Evolutionary conservation across 2,329 filamentous ascomycete genomes (phyloP), one percentile per base, ranked within the genome.

Genomic region (Sclerotinia spermophila): DNA sequence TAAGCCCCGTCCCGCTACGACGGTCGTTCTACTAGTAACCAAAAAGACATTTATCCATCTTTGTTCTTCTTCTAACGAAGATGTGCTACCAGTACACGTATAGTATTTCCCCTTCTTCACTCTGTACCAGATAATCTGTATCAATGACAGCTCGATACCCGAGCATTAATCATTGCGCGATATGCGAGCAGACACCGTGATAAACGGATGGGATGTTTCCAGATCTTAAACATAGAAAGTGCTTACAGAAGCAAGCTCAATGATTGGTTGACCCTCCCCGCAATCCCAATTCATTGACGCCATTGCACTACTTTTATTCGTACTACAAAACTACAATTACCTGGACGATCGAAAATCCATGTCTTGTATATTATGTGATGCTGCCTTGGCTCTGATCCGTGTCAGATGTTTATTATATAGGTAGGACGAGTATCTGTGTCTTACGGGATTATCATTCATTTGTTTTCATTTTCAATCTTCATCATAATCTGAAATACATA

Each of bases 1-100:
- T 69, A 64, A 62, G 70, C 75, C 74, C 75, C 74, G 40, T n/a
- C 24, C 15, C 3, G 21, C 2, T n/a, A n/a, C n/a, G n/a, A n/a
- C n/a, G n/a, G n/a, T n/a, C n/a, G n/a, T n/a, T n/a, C 40, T 4
- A 5, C 30, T 59, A 35, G 19, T 15, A 33, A 56, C 27, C 53
- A 40, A 40, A 27, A 59, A 7, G 24, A 27, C 33, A 60, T 40
- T 40, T 40, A 40, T 17, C 24, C n/a, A 60, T 61, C 58, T 13
- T 40, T 27, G 27, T 15, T 5, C 13, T 33, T 48, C 21, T 11
- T 59, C 6, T 35, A 13, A 35, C 33, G 27, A 56, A 33, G 53
- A 56, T 51, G 17, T 51, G 27, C n/a, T 27, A 15, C 24, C n/a
- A n/a, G 11, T n/a, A 19, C 19, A 13, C 19, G 19, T 42, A 19